Conservation (phyloP, 345 rosid species). For the Salix exigua region DNA sequence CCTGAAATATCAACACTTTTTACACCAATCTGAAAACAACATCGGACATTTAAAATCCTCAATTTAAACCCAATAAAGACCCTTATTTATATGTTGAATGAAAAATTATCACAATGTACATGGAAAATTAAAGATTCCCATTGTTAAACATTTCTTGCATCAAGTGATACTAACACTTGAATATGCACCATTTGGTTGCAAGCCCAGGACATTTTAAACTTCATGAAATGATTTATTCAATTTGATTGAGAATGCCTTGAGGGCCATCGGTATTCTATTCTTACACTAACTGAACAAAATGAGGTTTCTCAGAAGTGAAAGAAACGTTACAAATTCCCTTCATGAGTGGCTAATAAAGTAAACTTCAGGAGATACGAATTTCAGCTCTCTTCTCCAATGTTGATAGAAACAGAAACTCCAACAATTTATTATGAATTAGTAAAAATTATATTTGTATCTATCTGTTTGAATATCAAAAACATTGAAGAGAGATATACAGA, state of each 20-base stretch:
- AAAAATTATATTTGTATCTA: neutral
- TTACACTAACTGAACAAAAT: neutral
- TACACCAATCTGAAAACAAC: neutral
- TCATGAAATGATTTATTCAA: neutral
- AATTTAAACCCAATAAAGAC: too few species aligned
- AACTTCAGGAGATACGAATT: neutral
- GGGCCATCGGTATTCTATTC: neutral
- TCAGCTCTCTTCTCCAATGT: neutral
- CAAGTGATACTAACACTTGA: neutral
- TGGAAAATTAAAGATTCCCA: too few species aligned
- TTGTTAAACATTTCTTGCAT: neutral
- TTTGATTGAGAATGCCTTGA: neutral
- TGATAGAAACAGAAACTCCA: neutral
- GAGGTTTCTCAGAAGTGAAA: neutral
- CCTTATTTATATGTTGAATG: too few species aligned
- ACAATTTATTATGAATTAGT: neutral
- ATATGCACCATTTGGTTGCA: neutral
- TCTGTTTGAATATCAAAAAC: neutral
- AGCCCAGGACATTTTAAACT: neutral
- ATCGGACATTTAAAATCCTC: too few species aligned
- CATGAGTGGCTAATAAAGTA: neutral
- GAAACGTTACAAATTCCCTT: neutral
- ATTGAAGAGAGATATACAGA: neutral
- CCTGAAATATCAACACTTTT: neutral
- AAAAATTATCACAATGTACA: too few species aligned